A percentile compares a stretch with the other conserved stretches of the same genome.
Conservation (phyloP, 2,329 filamentous ascomycete species). For the Didymella sp. region DNA sequence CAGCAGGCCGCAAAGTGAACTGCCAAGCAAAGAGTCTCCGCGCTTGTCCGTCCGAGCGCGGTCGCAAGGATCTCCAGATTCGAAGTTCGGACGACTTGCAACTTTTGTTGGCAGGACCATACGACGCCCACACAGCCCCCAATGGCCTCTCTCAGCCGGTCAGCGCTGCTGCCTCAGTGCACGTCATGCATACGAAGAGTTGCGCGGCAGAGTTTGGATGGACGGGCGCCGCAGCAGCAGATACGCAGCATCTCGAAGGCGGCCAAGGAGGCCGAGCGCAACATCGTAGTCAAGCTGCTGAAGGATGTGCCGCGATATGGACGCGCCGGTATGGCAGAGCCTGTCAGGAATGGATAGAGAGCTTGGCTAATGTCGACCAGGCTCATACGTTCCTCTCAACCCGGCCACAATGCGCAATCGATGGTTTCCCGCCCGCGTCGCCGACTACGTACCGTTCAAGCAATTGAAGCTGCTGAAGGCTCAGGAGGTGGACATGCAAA, state of each 20-base stretch:
- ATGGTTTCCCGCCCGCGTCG: constrained; percentile 60
- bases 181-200: constrained; percentile 48
- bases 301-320: constrained; percentile 62
- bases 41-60: constrained; percentile 23
- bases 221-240: constrained; percentile 45
- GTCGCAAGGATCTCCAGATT: constrained; percentile 40
- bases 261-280: constrained; percentile 50
- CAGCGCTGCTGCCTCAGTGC: constrained; percentile 49
- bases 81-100: constrained; percentile 23
- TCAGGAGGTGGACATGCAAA: constrained; percentile 54
- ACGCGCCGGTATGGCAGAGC: constrained; percentile 39
- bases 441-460: constrained; percentile 59
- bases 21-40: constrained; percentile 26
- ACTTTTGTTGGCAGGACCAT: constrained; percentile 22
- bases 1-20: constrained; percentile 26
- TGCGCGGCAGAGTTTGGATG: constrained; percentile 39
- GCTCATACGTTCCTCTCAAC: constrained; percentile 60
- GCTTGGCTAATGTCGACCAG: constrained; percentile 47
- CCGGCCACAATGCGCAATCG: constrained; percentile 62
- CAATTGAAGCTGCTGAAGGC: constrained; percentile 56
- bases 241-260: constrained; percentile 56
- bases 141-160: constrained; percentile 45
- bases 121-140: constrained; percentile 25
- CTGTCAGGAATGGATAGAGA: neutral
- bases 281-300: constrained; percentile 59